Percentiles rank a stretch among this genome's conserved stretches.
Conservation (phyloP, 768 basidiomycete genomes). For the Trametes elegans region DNA sequence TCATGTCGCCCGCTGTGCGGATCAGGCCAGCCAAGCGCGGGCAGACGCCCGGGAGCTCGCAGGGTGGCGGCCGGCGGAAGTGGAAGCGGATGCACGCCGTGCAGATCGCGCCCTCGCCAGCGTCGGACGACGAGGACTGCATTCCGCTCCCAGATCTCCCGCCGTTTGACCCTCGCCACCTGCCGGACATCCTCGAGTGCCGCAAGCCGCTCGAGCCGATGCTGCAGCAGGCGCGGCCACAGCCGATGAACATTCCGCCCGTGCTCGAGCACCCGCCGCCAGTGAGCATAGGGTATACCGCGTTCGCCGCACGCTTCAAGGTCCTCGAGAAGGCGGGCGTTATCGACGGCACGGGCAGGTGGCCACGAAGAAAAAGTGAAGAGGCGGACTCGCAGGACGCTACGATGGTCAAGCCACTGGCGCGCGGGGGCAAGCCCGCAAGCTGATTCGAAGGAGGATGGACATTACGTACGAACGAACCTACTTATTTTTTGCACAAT, state of each 20-base stretch:
- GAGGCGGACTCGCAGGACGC: neutral
- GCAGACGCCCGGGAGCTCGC: neutral
- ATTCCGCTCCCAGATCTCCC: slow-evolving; percentile 27
- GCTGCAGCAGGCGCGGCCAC: slow-evolving; percentile 21
- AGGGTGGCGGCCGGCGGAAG: neutral
- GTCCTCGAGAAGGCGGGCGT: slow-evolving; percentile 20
- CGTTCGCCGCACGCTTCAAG: slow-evolving; percentile 16
- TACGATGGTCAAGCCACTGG: neutral
- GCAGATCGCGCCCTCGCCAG: neutral
- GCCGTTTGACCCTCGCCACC: neutral
- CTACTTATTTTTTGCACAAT: neutral
- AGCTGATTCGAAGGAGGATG: neutral
- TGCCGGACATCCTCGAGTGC: slow-evolving; percentile 1
- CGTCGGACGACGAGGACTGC: slow-evolving; percentile 13
- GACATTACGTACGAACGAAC: neutral
- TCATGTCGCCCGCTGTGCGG: neutral
- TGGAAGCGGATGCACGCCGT: neutral
- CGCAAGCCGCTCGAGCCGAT: slow-evolving; percentile 13
- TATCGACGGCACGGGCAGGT: slow-evolving; percentile 16
- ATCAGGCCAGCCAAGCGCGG: neutral
- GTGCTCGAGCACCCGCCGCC: slow-evolving; percentile 8
- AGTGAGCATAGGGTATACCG: slow-evolving; percentile 19
- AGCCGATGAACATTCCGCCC: slow-evolving; percentile 8
- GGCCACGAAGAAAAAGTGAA: slow-evolving; percentile 14
- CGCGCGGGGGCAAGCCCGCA: neutral